These are phyloP conservation scores for Arabis hirsuta DNA, from an alignment of 345 rosid genomes.

Conservation along the genomic window DNA sequence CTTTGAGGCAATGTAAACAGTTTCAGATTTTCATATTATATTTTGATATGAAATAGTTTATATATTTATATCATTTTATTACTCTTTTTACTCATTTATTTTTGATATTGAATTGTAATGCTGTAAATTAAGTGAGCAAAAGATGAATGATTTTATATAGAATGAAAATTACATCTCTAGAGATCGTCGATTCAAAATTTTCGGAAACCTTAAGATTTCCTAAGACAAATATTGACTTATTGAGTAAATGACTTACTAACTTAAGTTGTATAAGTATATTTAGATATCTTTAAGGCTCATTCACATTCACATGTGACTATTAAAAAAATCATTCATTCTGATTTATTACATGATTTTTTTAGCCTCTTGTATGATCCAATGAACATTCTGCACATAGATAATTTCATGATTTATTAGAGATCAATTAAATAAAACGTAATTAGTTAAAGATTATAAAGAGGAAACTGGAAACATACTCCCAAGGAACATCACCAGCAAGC, in stretches of 20 bases:
- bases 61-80: background rate
- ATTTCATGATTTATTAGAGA: background rate
- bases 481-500: slow-evolving; percentile 91
- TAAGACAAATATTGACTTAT: background rate
- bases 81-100: background rate
- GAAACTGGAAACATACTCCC: slow-evolving; percentile 57
- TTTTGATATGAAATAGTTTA: slow-evolving; percentile 10
- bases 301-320: slow-evolving; percentile 1
- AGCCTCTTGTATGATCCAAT: slow-evolving; percentile 68
- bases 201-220: background rate
- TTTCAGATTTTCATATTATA: slow-evolving; percentile 12
- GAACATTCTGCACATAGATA: slow-evolving; percentile 53
- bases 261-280: background rate
- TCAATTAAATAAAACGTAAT: background rate
- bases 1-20: slow-evolving; percentile 41
- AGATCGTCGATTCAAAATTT: background rate
- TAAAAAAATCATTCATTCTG: slow-evolving; percentile 3
- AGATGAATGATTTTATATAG: background rate
- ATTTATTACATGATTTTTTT: slow-evolving; percentile 43
- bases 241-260: background rate
- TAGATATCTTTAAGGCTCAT: slow-evolving; percentile 20
- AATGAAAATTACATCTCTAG: background rate
- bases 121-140: background rate
- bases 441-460: slow-evolving; percentile 15
- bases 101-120: background rate